Evolutionary conservation across 768 basidiomycete genomes (phyloP), one percentile per base, ranked within the genome.

Genomic region (Pisolithus sp.): DNA sequence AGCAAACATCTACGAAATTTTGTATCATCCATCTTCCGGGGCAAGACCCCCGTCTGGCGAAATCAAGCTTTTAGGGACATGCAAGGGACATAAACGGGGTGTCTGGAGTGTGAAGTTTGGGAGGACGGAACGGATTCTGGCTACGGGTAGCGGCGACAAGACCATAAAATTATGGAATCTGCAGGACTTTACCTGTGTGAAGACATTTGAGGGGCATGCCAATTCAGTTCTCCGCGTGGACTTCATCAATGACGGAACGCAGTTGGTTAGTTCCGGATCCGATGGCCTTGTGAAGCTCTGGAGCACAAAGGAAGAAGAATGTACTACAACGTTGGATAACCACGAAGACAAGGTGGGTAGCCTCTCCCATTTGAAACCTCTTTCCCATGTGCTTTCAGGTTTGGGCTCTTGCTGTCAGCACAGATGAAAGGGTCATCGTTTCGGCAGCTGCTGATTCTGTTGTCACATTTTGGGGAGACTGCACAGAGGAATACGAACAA

Each of bases 171-270:
- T 99, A 30, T 99, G 96, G 96, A 93, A 76, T 68, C 67, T 98
- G 57, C 89, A 94, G 56, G 92, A 97, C 64, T 96, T 86, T 69
- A 81, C 89, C 23, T 99, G 96, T 66, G 65, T 98, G 55, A 83
- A 93, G 77, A 98, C 96, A 20, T 93, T 98, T 60, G 96, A 99
- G 71, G 96, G 96, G 0, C 96, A 99, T 68, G 92, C 93, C 7
- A 98, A 97, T 68, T 96, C 96, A 12, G 93, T 99, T 30, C 70
- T 99, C 49, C 75, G 94, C 48, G 90, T 98, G 28, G 92, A 93
- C 62, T 98, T 96, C 67, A 63, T 97, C 41, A 88, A 87, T 59
- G 64, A 73, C 41, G 94, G 87, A 17, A 76, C 80, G 76, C 93
- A 96, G 70, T 72, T 99, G 38, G 86, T 93, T 44, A 95, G 90